These are phyloP conservation scores for Phialophora verrucosa DNA, from an alignment of 2,329 filamentous ascomycete genomes.

Conservation along the genomic window DNA sequence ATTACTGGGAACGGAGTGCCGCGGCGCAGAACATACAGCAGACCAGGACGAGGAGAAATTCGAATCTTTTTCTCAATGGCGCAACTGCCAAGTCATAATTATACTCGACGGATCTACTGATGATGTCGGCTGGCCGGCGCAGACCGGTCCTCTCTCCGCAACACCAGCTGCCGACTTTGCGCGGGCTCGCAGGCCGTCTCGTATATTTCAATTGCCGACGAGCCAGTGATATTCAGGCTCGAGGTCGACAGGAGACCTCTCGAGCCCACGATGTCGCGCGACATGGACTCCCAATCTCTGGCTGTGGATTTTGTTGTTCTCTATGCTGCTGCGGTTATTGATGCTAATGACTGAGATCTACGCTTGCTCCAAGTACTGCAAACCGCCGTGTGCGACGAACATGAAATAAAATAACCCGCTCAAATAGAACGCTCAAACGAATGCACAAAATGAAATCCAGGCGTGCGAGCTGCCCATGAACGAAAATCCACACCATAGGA, in stretches of 20 bases:
- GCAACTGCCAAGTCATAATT: background rate
- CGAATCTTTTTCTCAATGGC: background rate
- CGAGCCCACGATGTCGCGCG: background rate
- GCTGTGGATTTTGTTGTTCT: background rate
- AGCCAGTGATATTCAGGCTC: background rate
- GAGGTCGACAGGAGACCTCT: background rate
- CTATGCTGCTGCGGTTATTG: background rate
- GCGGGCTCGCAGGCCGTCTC: background rate
- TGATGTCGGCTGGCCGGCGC: background rate
- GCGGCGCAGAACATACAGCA: too few relatives aligned
- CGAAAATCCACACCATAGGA: background rate
- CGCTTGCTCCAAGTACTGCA: slow-evolving; percentile 17
- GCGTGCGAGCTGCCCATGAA: background rate
- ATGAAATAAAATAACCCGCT: background rate
- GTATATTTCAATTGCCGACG: slow-evolving; percentile 19
- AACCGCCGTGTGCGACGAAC: background rate
- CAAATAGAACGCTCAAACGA: background rate
- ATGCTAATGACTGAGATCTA: background rate
- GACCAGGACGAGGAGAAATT: background rate
- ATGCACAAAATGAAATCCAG: background rate
- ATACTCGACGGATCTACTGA: background rate
- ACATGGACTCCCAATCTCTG: background rate
- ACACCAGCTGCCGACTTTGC: background rate
- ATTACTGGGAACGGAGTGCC: background rate
- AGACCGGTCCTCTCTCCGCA: slow-evolving; percentile 10